Conservation (phyloP, 208 protist species). For the Porcisia deanei region DNA sequence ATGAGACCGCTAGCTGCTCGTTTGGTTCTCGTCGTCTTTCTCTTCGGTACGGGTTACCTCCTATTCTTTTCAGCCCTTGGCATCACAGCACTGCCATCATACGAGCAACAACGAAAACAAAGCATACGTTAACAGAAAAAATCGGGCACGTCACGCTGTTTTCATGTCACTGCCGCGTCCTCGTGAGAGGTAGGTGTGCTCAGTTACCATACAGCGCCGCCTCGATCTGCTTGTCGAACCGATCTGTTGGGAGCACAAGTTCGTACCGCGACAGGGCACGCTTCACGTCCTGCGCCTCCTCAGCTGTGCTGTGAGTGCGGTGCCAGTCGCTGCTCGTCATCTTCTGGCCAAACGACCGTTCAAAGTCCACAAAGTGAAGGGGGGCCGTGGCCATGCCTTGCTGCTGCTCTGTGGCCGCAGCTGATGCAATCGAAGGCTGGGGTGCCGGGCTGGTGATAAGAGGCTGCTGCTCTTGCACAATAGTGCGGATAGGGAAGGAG, state of each 20-base stretch:
- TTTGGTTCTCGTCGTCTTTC: background rate
- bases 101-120: background rate
- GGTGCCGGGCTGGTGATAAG: background rate
- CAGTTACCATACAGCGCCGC: conserved; percentile 25
- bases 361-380: conserved; percentile 29
- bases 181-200: background rate
- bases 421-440: background rate
- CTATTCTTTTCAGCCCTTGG: background rate
- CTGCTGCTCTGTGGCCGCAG: background rate
- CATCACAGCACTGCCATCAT: background rate
- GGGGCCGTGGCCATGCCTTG: background rate
- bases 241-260: conserved; percentile 30
- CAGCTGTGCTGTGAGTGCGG: conserved; percentile 11
- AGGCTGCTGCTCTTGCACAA: background rate
- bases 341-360: conserved; percentile 18
- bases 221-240: conserved; percentile 33
- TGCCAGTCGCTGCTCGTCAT: conserved; percentile 4
- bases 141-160: background rate
- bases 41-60: background rate
- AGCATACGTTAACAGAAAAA: background rate
- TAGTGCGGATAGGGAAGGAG: background rate
- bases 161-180: background rate
- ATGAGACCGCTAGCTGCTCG: background rate
- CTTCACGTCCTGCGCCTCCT: conserved; percentile 25
- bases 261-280: conserved; percentile 24